Conservation (phyloP, 169 alveolate species). For the Cryptosporidium parvum region DNA sequence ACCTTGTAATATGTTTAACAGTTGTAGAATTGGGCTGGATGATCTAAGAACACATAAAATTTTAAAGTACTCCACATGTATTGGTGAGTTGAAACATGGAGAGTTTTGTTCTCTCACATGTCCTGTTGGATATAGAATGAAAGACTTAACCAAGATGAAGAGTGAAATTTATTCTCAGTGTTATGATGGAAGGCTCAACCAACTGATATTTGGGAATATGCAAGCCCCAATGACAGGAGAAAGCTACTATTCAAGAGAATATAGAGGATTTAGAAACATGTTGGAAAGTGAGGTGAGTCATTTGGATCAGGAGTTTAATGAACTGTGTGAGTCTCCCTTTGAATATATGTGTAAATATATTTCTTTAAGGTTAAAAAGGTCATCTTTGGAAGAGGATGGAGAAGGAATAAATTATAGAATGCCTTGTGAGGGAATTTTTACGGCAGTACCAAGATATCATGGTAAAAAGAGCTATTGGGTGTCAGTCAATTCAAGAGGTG, state of each 20-base stretch:
- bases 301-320: conserved; percentile 2
- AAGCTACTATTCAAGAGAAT: conserved; percentile 3
- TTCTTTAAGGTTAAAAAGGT: conserved; percentile 3
- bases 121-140: conserved; percentile 66
- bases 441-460: conserved; percentile 50
- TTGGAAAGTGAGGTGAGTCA: conserved; percentile 3
- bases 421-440: conserved; percentile 67
- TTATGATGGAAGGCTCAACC: conserved; percentile 46
- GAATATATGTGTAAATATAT: conserved; percentile 49
- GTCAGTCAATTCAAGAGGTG: conserved; percentile 36
- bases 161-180: conserved; percentile 72
- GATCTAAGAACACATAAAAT: conserved; percentile 29
- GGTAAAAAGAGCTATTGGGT: conserved; percentile 57
- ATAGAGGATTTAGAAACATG: background rate
- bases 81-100: conserved; percentile 60
- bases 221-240: conserved; percentile 12
- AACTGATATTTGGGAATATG: conserved; percentile 9
- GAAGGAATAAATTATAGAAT: background rate
- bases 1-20: conserved; percentile 77
- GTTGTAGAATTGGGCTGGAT: conserved; percentile 23
- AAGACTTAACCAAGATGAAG: conserved; percentile 12
- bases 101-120: conserved; percentile 56
- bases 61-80: conserved; percentile 54
- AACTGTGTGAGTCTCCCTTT: conserved; percentile 43
- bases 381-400: conserved; percentile 4